Conservation (phyloP, 495 filamentous ascomycete species). For the Neurospora sp. region DNA sequence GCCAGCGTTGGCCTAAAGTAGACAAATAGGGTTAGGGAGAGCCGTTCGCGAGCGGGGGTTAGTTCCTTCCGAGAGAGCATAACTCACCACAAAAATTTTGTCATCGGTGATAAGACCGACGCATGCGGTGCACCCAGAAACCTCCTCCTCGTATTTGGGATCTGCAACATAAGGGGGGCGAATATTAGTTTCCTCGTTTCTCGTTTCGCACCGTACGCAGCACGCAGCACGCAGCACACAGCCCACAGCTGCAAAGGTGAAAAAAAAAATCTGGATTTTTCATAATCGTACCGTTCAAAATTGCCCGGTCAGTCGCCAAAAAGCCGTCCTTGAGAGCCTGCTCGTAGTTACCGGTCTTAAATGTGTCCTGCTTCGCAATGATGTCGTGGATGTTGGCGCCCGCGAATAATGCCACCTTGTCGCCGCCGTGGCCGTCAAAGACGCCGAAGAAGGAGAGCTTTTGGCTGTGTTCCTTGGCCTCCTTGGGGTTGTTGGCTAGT, state of each 20-base stretch:
- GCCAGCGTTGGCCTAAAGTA: conserved; percentile 76
- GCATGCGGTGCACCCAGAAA: conserved; percentile 93
- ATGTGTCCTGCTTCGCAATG: conserved; percentile 84
- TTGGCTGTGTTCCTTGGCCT: conserved; percentile 53
- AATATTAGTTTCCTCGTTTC: conserved; percentile 3
- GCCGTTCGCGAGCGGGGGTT: neutral
- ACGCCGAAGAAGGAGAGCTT: conserved; percentile 94
- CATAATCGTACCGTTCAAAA: conserved; percentile 67
- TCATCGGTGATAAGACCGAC: conserved; percentile 78
- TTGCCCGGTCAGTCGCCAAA: conserved; percentile 88
- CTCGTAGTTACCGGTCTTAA: conserved; percentile 82
- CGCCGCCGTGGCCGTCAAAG: conserved; percentile 94
- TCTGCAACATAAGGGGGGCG: conserved; percentile 43
- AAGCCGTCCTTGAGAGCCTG: conserved; percentile 97
- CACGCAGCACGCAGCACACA: neutral
- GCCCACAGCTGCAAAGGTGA: neutral
- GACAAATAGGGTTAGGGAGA: conserved; percentile 12
- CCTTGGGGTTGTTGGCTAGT: conserved; percentile 49
- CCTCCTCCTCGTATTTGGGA: conserved; percentile 92
- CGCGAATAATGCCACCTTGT: conserved; percentile 88
- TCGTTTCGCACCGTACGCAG: conserved; percentile 7
- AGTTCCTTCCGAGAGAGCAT: neutral
- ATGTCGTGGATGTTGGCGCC: conserved; percentile 92
- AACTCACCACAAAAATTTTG: conserved; percentile 81
- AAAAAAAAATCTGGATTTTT: neutral